phyloP scores from a whole-genome alignment of 495 filamentous ascomycete genomes.

The Annulohypoxylon maeteangense region DNA sequence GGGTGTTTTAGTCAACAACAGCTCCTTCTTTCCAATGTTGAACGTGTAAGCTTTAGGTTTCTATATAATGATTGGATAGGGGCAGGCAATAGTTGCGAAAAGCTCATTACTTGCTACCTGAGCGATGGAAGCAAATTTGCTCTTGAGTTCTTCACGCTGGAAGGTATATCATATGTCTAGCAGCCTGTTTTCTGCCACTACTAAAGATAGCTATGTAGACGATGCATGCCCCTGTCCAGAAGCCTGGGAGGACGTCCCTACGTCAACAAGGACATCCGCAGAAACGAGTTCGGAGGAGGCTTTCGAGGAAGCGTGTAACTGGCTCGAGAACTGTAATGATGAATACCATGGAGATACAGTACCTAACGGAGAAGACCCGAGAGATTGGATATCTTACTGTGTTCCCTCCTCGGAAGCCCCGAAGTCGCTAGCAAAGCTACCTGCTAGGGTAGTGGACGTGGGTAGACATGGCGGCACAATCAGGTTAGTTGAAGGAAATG shows the following conservation, averaged over 20 bases:
- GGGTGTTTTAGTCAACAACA: background rate
- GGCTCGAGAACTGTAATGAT: background rate
- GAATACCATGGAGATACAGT: background rate
- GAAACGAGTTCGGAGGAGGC: background rate
- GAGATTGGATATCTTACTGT: background rate
- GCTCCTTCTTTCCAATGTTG: background rate
- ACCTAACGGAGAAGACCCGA: background rate
- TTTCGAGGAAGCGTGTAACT: background rate
- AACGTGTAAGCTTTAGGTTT: background rate
- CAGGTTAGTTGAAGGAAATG: conserved; percentile 3
- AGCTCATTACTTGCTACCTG: background rate
- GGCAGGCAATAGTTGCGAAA: background rate
- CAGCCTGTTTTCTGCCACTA: background rate
- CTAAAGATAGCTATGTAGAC: background rate
- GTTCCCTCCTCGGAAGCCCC: background rate
- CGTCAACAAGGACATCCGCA: background rate
- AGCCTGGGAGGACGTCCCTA: background rate
- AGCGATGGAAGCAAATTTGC: background rate
- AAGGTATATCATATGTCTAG: background rate
- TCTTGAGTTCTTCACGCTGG: background rate
- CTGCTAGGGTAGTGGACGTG: background rate
- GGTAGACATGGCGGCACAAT: background rate
- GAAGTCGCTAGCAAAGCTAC: background rate
- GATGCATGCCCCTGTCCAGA: background rate
- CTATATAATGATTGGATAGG: background rate